These are phyloP conservation scores for Pestalotiopsis fici DNA, from an alignment of 2,329 filamentous ascomycete species.

Conservation along the genomic window DNA sequence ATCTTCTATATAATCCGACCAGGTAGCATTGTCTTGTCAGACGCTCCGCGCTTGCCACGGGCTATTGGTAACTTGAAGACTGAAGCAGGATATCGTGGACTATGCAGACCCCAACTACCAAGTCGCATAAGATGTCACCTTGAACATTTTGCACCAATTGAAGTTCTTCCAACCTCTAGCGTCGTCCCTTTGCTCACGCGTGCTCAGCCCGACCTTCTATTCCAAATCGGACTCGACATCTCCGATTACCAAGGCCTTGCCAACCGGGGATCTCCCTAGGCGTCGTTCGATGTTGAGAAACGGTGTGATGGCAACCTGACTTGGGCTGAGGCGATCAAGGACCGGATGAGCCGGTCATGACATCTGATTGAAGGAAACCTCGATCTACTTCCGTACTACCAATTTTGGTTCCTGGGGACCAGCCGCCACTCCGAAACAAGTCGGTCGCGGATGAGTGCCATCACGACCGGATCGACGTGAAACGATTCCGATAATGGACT, in stretches of 20 bases:
- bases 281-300: neutral
- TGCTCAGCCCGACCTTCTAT: neutral
- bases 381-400: neutral
- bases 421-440: neutral
- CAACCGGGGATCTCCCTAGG: neutral
- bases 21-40: neutral
- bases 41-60: neutral
- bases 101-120: neutral
- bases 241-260: neutral
- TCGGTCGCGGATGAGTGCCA: neutral
- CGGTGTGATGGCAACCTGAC: neutral
- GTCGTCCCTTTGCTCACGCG: neutral
- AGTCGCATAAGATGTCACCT: neutral
- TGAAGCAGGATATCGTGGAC: neutral
- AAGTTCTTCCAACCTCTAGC: neutral
- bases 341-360: neutral
- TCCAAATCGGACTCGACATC: neutral
- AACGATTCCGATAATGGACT: neutral
- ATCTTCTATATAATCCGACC: neutral
- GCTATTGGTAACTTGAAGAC: neutral
- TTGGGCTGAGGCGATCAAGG: neutral
- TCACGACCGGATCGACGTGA: neutral
- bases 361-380: conserved; percentile 2
- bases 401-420: neutral
- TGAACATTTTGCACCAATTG: neutral